phyloP scores from a whole-genome alignment of 371 early-diverging fungal genomes.

The Mucor plumbeus region DNA sequence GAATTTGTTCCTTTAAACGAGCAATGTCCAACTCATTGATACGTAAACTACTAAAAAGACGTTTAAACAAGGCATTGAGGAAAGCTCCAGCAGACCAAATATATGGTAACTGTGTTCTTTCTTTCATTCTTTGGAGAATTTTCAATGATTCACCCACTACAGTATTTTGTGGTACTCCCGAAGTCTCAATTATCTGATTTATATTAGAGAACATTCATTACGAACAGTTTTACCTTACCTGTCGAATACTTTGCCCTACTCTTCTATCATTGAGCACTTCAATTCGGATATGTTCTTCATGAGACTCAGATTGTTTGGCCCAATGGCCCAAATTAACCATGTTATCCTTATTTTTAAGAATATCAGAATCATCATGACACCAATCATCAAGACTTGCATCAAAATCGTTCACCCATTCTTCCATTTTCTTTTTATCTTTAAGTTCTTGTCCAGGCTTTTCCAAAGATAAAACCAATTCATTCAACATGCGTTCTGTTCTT shows the following conservation, averaged over 20 bases:
- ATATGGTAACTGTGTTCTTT: conserved; percentile 53
- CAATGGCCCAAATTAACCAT: conserved; percentile 46
- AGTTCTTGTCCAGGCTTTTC: conserved; percentile 44
- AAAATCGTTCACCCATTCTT: conserved; percentile 57
- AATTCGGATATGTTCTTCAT: conserved; percentile 51
- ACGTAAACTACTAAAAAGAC: conserved; percentile 44
- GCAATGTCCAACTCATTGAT: conserved; percentile 37
- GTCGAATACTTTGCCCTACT: conserved; percentile 46
- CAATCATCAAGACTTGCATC: conserved; percentile 60
- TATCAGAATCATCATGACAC: conserved; percentile 56
- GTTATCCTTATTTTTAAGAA: conserved; percentile 39
- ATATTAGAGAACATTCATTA: background rate
- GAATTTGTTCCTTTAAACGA: conserved; percentile 39
- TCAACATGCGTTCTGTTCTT: conserved; percentile 51
- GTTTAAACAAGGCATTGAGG: conserved; percentile 45
- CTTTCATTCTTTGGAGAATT: conserved; percentile 51
- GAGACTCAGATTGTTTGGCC: conserved; percentile 38
- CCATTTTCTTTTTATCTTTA: conserved; percentile 42
- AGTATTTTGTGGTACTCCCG: conserved; percentile 54
- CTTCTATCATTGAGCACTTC: conserved; percentile 51
- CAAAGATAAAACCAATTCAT: conserved; percentile 36
- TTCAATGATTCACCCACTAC: conserved; percentile 55
- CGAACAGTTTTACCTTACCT: conserved; percentile 29
- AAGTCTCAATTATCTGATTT: conserved; percentile 45
- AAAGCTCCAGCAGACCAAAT: conserved; percentile 58